Percentiles rank a stretch among this genome's conserved stretches.
Conservation (phyloP, 345 rosid genomes). For the Euphorbia lathyris region DNA sequence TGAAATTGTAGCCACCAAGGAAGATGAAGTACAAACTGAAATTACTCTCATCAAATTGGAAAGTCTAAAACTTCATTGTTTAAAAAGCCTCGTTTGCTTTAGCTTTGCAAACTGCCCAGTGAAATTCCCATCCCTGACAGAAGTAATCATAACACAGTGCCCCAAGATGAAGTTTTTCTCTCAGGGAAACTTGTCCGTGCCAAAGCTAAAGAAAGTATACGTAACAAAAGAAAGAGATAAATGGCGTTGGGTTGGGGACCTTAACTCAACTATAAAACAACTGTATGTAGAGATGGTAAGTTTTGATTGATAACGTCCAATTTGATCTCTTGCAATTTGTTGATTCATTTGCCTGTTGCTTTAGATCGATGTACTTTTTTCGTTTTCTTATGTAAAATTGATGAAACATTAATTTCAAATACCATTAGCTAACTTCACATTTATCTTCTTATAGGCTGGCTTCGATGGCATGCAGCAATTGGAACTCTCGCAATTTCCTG, state of each 20-base stretch:
- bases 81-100: background rate
- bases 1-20: constrained; percentile 10
- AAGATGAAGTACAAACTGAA: constrained; percentile 4
- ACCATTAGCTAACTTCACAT: background rate
- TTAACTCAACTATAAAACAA: background rate
- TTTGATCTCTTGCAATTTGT: too few relatives aligned
- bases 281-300: background rate
- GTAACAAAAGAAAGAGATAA: background rate
- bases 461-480: background rate
- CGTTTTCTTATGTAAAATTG: too few relatives aligned
- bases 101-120: background rate
- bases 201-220: background rate
- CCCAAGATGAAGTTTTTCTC: background rate
- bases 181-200: background rate
- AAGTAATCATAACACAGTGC: background rate
- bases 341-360: too few relatives aligned
- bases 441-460: background rate
- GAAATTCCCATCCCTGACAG: constrained; percentile 2
- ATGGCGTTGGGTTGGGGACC: background rate
- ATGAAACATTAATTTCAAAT: background rate
- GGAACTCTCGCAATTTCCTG: constrained; percentile 5
- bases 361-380: too few relatives aligned
- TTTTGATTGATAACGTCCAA: background rate
- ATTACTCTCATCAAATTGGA: constrained; percentile 15
- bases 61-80: constrained; percentile 9